Percentiles rank a stretch among this genome's conserved stretches.
These are phyloP conservation scores for Pleurostoma richardsiae DNA, from an alignment of 2,329 filamentous ascomycete genomes.

Conservation along the genomic window DNA sequence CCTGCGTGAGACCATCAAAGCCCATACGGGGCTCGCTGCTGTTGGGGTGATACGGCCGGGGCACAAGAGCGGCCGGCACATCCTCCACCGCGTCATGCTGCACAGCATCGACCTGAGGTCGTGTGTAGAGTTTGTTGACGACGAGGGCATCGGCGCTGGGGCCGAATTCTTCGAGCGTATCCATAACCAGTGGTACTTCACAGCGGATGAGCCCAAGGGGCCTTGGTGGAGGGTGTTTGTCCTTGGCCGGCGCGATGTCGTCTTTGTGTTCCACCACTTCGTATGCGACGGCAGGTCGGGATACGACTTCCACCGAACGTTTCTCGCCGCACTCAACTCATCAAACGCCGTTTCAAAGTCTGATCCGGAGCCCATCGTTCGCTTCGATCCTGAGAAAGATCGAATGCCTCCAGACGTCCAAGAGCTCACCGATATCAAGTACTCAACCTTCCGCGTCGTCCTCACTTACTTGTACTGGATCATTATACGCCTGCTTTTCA, in stretches of 20 bases:
- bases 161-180: background rate
- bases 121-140: background rate
- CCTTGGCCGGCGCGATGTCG: background rate
- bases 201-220: background rate
- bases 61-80: background rate
- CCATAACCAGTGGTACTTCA: background rate
- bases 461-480: background rate
- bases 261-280: background rate
- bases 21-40: background rate
- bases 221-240: background rate
- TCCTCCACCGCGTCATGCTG: background rate
- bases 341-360: background rate
- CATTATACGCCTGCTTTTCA: background rate
- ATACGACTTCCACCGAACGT: background rate
- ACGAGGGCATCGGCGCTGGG: background rate
- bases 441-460: background rate
- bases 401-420: background rate
- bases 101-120: background rate
- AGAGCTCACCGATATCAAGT: background rate
- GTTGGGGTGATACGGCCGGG: background rate
- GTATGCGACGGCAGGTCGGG: background rate
- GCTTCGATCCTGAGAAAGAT: background rate
- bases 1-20: background rate
- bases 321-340: background rate
- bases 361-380: background rate